These are phyloP conservation scores for Lachancea quebecensis DNA, from an alignment of 805 yeast species.

Conservation along the genomic window DNA sequence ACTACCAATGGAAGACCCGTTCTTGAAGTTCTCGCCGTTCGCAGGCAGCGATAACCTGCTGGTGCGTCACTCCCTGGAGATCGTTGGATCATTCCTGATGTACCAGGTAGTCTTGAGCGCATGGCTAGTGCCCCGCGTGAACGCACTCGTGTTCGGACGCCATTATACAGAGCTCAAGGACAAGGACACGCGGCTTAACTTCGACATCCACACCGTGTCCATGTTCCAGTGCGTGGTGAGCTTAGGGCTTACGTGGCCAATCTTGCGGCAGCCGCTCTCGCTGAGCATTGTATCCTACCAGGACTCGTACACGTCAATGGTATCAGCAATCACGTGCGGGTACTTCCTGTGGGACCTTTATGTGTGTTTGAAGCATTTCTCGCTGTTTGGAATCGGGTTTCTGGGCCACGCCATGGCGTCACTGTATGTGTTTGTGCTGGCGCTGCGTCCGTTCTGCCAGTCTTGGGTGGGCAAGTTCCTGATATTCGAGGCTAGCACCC, in stretches of 20 bases:
- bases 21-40: conserved; percentile 24
- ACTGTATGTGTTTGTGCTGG: conserved; percentile 56
- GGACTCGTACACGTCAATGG: conserved; percentile 70
- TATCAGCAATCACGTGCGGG: conserved; percentile 66
- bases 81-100: conserved; percentile 49
- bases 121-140: conserved; percentile 43
- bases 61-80: conserved; percentile 69
- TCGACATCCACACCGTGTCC: conserved; percentile 86
- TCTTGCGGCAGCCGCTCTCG: conserved; percentile 44
- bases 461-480: conserved; percentile 80
- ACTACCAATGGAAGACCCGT: conserved; percentile 20
- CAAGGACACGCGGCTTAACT: conserved; percentile 52
- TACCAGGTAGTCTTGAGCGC: conserved; percentile 48
- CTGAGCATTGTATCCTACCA: conserved; percentile 56
- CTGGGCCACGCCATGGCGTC: conserved; percentile 81
- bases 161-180: conserved; percentile 44
- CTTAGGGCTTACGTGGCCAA: conserved; percentile 52
- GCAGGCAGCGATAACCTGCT: conserved; percentile 37
- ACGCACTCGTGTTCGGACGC: conserved; percentile 43
- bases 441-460: conserved; percentile 67
- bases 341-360: conserved; percentile 87
- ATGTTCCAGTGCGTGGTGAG: conserved; percentile 76
- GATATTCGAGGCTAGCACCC: conserved; percentile 82
- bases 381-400: conserved; percentile 75
- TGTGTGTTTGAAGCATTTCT: conserved; percentile 57